Evolutionary conservation across 805 yeast genomes (phyloP).

Genomic region (Priceomyces castillae): DNA sequence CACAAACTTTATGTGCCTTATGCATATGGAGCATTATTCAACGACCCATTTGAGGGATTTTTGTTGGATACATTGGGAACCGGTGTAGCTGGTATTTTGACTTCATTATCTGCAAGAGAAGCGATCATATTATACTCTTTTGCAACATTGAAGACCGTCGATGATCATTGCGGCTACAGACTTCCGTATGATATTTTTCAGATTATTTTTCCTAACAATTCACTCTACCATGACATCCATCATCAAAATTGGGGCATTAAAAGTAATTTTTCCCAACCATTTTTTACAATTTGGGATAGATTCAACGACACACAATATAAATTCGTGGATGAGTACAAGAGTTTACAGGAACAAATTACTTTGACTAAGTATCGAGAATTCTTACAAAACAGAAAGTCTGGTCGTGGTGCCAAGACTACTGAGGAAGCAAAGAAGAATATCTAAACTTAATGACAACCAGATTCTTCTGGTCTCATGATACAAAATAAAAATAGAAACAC

Average conservation of each 20-base stretch:
- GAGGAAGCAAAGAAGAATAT: conserved; percentile 7
- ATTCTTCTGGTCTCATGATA: too few species aligned
- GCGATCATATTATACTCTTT: conserved; percentile 70
- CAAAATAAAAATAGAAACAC: background rate
- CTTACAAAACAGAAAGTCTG: conserved; percentile 34
- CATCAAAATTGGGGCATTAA: conserved; percentile 96
- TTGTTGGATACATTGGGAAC: conserved; percentile 90
- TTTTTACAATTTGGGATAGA: conserved; percentile 91
- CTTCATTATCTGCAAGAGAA: conserved; percentile 74
- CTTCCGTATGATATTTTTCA: conserved; percentile 92
- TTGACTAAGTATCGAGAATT: conserved; percentile 64
- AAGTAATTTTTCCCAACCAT: conserved; percentile 92
- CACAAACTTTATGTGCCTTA: conserved; percentile 94
- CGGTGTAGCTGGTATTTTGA: conserved; percentile 68
- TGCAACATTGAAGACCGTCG: conserved; percentile 94
- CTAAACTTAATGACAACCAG: background rate
- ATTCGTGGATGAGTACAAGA: conserved; percentile 57
- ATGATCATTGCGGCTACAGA: conserved; percentile 98
- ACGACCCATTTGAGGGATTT: conserved; percentile 92
- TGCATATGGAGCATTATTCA: conserved; percentile 94
- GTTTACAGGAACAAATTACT: conserved; percentile 64
- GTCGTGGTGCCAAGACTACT: background rate
- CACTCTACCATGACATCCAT: conserved; percentile 95
- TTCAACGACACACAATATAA: conserved; percentile 69
- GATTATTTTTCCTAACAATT: conserved; percentile 86